phyloP scores from a whole-genome alignment of 768 basidiomycete species.

The Fistulinella prunicolor region DNA sequence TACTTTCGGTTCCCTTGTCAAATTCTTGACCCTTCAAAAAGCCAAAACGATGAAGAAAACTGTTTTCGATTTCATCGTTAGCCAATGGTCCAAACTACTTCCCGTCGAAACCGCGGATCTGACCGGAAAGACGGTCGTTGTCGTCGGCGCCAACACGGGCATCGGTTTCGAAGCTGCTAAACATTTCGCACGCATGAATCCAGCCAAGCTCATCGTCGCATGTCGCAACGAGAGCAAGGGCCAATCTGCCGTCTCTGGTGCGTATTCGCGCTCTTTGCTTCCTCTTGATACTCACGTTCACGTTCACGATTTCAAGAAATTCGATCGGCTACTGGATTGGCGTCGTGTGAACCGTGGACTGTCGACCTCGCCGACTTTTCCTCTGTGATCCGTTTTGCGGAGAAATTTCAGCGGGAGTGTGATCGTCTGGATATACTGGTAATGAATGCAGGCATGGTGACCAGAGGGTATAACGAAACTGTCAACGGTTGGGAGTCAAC shows the following conservation, averaged over 20 bases:
- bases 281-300: not conserved
- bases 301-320: constrained; percentile 20
- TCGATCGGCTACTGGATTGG: constrained; percentile 25
- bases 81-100: constrained; percentile 18
- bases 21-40: no score
- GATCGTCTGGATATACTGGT: constrained; percentile 34
- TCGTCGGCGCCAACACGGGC: constrained; percentile 34
- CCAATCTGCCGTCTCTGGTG: constrained; percentile 19
- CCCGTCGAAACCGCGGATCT: constrained; percentile 22
- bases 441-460: constrained; percentile 39
- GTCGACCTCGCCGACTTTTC: constrained; percentile 18
- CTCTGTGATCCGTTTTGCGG: constrained; percentile 12
- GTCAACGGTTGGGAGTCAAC: constrained; percentile 46
- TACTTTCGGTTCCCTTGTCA: no score
- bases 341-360: constrained; percentile 29
- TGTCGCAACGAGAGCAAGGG: constrained; percentile 30
- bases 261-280: not conserved
- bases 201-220: constrained; percentile 25
- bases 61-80: not conserved
- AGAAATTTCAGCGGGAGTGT: constrained; percentile 5
- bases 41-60: constrained; percentile 21
- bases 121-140: constrained; percentile 28
- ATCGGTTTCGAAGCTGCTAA: constrained; percentile 32
- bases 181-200: constrained; percentile 33
- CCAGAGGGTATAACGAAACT: constrained; percentile 22